phyloP scores from a whole-genome alignment of 1,284 basidiomycete species.

The Macrocystidia cucumis region DNA sequence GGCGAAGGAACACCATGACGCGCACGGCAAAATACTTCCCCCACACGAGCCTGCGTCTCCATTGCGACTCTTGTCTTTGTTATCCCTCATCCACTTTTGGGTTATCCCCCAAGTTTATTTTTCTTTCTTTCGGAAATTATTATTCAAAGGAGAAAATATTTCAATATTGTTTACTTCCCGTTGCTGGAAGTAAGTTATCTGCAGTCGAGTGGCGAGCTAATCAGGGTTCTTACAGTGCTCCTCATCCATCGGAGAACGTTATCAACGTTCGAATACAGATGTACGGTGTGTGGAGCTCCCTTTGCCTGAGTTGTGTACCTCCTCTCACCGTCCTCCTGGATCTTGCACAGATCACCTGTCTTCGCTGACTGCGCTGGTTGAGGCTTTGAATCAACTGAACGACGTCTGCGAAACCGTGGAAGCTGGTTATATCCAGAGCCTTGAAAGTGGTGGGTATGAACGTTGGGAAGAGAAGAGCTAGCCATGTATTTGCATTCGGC shows the following conservation, averaged over 20 bases:
- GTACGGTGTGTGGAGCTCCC: conserved; percentile 70
- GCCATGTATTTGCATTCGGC: conserved; percentile 12
- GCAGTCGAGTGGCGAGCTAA: no score
- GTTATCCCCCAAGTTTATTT: no score
- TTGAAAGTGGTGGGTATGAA: conserved; percentile 47
- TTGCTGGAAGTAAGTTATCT: no score
- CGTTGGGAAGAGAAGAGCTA: conserved; percentile 65
- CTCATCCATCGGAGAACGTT: conserved; percentile 94
- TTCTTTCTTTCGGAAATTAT: no score
- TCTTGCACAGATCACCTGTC: conserved; percentile 60
- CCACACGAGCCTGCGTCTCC: no score
- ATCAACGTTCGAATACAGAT: conserved; percentile 97
- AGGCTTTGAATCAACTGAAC: conserved; percentile 72
- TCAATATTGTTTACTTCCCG: no score
- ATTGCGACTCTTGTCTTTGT: no score
- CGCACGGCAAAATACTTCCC: no score
- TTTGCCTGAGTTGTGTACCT: conserved; percentile 3
- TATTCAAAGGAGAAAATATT: no score
- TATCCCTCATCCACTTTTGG: no score
- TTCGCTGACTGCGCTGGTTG: conserved; percentile 70
- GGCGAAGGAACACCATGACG: no score
- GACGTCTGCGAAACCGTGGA: conserved; percentile 65
- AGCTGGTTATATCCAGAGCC: conserved; percentile 52
- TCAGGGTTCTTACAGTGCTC: conserved; percentile 60
- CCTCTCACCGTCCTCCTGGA: not conserved